A percentile compares a stretch with the other conserved stretches of the same genome.
Conservation (phyloP, 495 filamentous ascomycete genomes). For the Penicillium bialowiezense region DNA sequence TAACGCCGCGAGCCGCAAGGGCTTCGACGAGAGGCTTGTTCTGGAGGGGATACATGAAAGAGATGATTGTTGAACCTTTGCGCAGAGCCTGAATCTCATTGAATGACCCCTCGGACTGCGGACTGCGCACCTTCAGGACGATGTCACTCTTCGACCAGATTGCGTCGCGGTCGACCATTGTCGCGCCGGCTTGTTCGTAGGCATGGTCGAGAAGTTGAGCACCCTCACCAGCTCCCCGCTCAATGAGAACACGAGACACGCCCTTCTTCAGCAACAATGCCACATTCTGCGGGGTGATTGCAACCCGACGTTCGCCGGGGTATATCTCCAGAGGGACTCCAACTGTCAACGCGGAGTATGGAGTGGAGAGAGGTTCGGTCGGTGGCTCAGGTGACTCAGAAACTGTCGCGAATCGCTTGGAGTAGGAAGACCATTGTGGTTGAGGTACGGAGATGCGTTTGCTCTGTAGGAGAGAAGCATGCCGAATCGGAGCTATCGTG, state of each 20-base stretch:
- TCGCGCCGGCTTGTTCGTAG: constrained; percentile 70
- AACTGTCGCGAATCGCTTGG: constrained; percentile 26
- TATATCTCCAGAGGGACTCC: constrained; percentile 70
- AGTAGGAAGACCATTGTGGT: constrained; percentile 15
- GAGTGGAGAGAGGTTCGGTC: constrained; percentile 54
- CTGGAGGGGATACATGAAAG: constrained; percentile 72
- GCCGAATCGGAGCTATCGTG: constrained; percentile 14
- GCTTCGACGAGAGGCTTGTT: constrained; percentile 67
- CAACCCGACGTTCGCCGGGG: constrained; percentile 71
- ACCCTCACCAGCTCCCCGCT: constrained; percentile 69
- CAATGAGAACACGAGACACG: constrained; percentile 67
- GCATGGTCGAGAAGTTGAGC: constrained; percentile 70
- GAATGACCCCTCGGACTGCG: constrained; percentile 47
- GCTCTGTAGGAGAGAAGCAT: constrained; percentile 6
- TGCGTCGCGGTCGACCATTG: constrained; percentile 56
- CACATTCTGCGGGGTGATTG: constrained; percentile 77
- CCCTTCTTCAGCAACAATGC: constrained; percentile 75
- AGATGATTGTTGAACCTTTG: constrained; percentile 66
- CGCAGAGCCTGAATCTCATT: constrained; percentile 60
- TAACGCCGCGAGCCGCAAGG: constrained; percentile 60
- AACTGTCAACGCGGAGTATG: constrained; percentile 65
- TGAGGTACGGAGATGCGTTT: constrained; percentile 2
- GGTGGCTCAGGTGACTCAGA: constrained; percentile 11
- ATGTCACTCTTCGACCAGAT: constrained; percentile 72
- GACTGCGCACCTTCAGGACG: constrained; percentile 73